Conservation (phyloP, 2,329 filamentous ascomycete genomes). For the Myriosclerotinia scirpicola region DNA sequence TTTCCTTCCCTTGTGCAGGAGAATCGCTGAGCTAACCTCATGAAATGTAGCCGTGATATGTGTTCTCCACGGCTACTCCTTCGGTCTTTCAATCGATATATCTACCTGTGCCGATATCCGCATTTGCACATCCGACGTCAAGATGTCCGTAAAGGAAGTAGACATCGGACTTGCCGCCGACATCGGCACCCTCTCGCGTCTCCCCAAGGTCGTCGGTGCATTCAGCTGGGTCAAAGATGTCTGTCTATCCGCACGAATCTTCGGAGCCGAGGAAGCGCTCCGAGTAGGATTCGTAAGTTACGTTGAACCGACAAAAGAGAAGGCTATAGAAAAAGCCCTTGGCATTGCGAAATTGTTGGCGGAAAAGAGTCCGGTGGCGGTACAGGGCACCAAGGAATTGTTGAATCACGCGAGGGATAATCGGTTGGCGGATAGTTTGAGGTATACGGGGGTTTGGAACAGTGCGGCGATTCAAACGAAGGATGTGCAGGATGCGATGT, state of each 20-base stretch:
- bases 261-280: constrained; percentile 66
- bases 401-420: constrained; percentile 81
- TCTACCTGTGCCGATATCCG: constrained; percentile 69
- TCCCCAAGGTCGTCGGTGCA: constrained; percentile 72
- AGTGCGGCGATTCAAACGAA: constrained; percentile 75
- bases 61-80: constrained; percentile 74
- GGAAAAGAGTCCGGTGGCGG: constrained; percentile 81
- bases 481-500: constrained; percentile 72
- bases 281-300: constrained; percentile 68
- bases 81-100: constrained; percentile 77
- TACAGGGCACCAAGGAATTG: constrained; percentile 84
- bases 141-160: constrained; percentile 75
- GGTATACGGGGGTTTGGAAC: constrained; percentile 89
- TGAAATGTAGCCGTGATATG: constrained; percentile 67
- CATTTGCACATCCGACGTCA: constrained; percentile 58
- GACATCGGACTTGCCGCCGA: constrained; percentile 80
- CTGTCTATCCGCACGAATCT: constrained; percentile 67
- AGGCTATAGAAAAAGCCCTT: constrained; percentile 61
- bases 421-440: constrained; percentile 72
- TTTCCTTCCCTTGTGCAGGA: constrained; percentile 27
- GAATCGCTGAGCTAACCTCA: not conserved
- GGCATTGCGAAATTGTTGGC: constrained; percentile 66
- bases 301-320: constrained; percentile 62
- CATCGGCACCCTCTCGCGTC: constrained; percentile 70
- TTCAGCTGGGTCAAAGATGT: constrained; percentile 80